Evolutionary conservation across 306 rosid species (phyloP).

Genomic region (Boehmeria nivea): DNA sequence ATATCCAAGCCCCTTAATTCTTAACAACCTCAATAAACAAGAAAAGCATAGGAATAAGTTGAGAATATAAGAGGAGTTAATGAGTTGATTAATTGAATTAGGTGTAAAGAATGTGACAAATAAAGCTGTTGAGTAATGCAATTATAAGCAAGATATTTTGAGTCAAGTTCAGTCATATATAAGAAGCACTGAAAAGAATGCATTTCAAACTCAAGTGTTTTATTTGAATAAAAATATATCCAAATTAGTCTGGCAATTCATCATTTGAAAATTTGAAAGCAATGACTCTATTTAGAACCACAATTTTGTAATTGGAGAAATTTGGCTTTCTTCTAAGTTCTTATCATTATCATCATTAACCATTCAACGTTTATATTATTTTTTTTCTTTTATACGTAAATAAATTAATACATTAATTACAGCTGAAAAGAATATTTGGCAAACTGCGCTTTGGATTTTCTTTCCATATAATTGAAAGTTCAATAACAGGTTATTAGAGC

Average conservation of each 20-base stretch:
- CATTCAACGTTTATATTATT: background rate
- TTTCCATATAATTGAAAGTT: constrained; percentile 4
- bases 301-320: background rate
- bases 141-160: too few species aligned
- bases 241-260: constrained; percentile 1
- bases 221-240: background rate
- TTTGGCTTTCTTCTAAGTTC: too few species aligned
- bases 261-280: constrained; percentile 3
- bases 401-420: background rate
- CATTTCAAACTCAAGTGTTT: background rate
- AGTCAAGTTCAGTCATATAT: too few species aligned
- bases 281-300: background rate
- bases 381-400: background rate
- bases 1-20: too few species aligned
- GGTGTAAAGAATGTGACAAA: too few species aligned
- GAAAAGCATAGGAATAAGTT: too few species aligned
- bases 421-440: constrained; percentile 14
- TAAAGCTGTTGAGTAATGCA: too few species aligned
- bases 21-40: too few species aligned
- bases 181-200: too few species aligned
- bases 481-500: background rate
- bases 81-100: too few species aligned
- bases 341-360: background rate
- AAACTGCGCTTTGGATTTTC: constrained; percentile 15
- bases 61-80: too few species aligned